Evolutionary conservation across 2,329 filamentous ascomycete species (phyloP).

Genomic region (Trichophyton rubrum): DNA sequence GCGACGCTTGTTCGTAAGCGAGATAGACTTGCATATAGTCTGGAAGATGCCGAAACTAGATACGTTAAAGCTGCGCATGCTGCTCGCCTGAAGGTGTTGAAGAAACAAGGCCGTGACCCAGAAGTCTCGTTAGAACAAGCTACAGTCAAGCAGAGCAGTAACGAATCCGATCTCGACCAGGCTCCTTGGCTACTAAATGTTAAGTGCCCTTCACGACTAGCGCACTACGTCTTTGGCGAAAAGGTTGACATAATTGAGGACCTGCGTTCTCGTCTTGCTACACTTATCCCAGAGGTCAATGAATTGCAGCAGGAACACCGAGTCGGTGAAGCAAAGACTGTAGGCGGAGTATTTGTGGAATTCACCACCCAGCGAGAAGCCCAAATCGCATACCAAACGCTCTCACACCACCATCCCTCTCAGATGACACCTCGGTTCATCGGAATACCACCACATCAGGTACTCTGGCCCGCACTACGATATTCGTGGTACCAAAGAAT

Average conservation of each 20-base stretch:
- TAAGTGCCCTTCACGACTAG: constrained; percentile 63
- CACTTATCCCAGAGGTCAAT: constrained; percentile 58
- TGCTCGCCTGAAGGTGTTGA: constrained; percentile 50
- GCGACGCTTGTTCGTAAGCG: constrained; percentile 67
- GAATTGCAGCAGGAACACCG: constrained; percentile 53
- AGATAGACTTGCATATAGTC: constrained; percentile 60
- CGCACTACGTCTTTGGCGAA: constrained; percentile 61
- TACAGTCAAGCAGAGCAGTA: constrained; percentile 17
- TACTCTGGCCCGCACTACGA: constrained; percentile 77
- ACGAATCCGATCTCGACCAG: background rate
- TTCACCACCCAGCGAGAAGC: constrained; percentile 72
- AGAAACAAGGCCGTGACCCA: constrained; percentile 8
- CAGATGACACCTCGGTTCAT: constrained; percentile 82
- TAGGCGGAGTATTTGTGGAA: constrained; percentile 78
- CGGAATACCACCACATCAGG: constrained; percentile 66
- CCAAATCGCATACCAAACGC: constrained; percentile 70
- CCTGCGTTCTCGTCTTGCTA: constrained; percentile 61
- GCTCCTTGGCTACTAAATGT: constrained; percentile 30
- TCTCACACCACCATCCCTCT: constrained; percentile 73
- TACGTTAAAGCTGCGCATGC: constrained; percentile 68
- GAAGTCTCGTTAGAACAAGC: constrained; percentile 26
- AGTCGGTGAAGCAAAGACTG: constrained; percentile 48
- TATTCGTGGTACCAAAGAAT: constrained; percentile 77
- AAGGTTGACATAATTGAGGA: constrained; percentile 89
- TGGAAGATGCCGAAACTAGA: constrained; percentile 80